Base-by-base conservation (phyloP, 495 filamentous ascomycete species). In the Penicillium waksmanii region DNA sequence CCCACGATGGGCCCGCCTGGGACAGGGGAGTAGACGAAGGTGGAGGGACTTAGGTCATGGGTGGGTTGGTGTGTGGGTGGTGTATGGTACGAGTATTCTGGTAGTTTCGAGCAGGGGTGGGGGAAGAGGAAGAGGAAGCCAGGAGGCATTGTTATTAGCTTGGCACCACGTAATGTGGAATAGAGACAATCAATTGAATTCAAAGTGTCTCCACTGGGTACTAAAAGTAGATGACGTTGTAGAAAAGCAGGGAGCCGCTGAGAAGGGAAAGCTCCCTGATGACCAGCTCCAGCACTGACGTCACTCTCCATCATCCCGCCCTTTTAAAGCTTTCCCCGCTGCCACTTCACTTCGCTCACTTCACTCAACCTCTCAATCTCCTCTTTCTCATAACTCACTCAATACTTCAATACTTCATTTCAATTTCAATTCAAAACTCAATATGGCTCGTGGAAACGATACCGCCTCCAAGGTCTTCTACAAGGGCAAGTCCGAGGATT, bases 401-500 rank as follows among this genome's bases (percentile, higher is more conserved):
- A 64, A 57, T 60, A 46, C 19, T 2, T 31, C 27, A 31, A 58
- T 58, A 18, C 44, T 40, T n/a, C 3, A 38, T 13, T n/a, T 5
- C 46, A 25, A 27, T 48, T 56, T 55, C n/a, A 61, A 35, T 27
- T 18, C 44, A 54, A n/a, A 15, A 15, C 46, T 54, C 69, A 82
- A 50, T 49, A 96, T 93, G 90, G 69, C 89, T 75, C 89, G 91
- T 71, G 92, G 88, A 79, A 92, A 93, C 81, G 84, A 82, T 53
- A 67, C 72, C 51, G 82, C 87, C 69, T 77, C 77, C 79, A 97
- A 96, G 80, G 84, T 96, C 76, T 87, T 96, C 87, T 94, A 88
- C 87, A 90, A 93, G 82, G 94, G 95, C 80, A 77, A 80, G 54
- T 81, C 84, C 21, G 92, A 98, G 33, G 92, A 97, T 82, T 98